These are phyloP conservation scores for Acacia acuminata DNA, from an alignment of 306 rosid species.

Conservation along the genomic window DNA sequence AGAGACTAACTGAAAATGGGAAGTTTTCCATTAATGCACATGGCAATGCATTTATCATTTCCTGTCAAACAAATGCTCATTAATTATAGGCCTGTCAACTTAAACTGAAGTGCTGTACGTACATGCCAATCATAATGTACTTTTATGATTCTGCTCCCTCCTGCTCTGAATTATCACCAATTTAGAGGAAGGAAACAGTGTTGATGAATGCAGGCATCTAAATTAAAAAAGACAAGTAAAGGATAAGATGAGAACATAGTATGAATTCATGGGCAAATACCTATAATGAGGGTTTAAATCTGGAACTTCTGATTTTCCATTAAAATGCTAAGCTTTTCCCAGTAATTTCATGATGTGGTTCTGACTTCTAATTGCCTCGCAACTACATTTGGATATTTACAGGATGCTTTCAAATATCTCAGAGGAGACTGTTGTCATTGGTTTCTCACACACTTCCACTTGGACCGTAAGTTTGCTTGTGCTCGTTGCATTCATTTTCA, in stretches of 20 bases:
- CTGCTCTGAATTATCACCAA: neutral
- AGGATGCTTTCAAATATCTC: constrained; percentile 95
- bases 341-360: neutral
- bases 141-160: constrained; percentile 4
- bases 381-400: constrained; percentile 40
- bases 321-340: neutral
- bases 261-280: neutral
- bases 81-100: constrained; percentile 21
- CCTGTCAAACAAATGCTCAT: constrained; percentile 27
- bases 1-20: neutral
- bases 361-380: constrained; percentile 20
- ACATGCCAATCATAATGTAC: constrained; percentile 20
- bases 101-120: neutral
- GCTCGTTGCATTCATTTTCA: constrained; percentile 10
- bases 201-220: neutral
- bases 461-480: constrained; percentile 84
- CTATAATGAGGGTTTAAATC: neutral
- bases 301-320: constrained; percentile 20
- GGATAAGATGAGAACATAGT: neutral
- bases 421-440: constrained; percentile 91
- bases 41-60: neutral
- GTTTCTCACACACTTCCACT: constrained; percentile 95
- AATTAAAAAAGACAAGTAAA: constrained; percentile 19
- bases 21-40: constrained; percentile 7
- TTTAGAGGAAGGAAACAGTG: neutral